Percentiles rank a stretch among this genome's conserved stretches.
Conservation (phyloP, 225 moss, liverwort and hornwort species). For the Takakia lepidozioides region DNA sequence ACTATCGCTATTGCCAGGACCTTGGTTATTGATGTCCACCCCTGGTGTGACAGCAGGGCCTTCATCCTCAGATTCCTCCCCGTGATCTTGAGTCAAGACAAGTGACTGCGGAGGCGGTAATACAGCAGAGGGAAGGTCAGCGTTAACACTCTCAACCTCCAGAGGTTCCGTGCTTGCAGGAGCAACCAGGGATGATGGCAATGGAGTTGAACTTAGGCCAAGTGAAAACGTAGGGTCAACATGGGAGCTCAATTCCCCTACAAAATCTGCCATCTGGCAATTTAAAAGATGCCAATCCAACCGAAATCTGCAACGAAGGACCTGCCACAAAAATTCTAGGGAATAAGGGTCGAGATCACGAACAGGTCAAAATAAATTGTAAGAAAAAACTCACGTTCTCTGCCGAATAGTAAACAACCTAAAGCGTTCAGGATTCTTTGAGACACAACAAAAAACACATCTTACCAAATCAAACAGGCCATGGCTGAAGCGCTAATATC, state of each 20-base stretch:
- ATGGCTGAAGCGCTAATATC: slow-evolving; percentile 5
- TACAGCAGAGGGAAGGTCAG: slow-evolving; percentile 23
- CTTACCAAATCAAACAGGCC: slow-evolving; percentile 9
- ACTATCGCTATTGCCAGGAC: slow-evolving; percentile 25
- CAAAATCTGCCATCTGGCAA: slow-evolving; percentile 34
- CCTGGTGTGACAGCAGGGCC: slow-evolving; percentile 18
- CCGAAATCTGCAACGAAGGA: slow-evolving; percentile 8
- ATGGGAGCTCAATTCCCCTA: slow-evolving; percentile 34
- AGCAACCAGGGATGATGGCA: slow-evolving; percentile 26
- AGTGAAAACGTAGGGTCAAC: slow-evolving; percentile 31
- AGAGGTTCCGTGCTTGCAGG: slow-evolving; percentile 20
- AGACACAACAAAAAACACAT: slow-evolving; percentile 1
- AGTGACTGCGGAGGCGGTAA: slow-evolving; percentile 33
- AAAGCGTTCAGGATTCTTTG: background rate
- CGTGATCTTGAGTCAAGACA: slow-evolving; percentile 34
- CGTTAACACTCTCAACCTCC: slow-evolving; percentile 15
- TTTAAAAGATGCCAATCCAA: slow-evolving; percentile 10
- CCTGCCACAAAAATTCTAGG: background rate
- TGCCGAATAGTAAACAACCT: background rate
- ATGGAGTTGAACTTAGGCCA: slow-evolving; percentile 6
- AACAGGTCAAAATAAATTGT: background rate
- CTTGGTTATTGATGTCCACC: slow-evolving; percentile 27
- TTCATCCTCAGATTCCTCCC: slow-evolving; percentile 41
- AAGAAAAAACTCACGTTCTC: background rate
- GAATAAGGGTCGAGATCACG: background rate